phyloP scores from a whole-genome alignment of 768 basidiomycete species.

The Dacryopinax spathularia region DNA sequence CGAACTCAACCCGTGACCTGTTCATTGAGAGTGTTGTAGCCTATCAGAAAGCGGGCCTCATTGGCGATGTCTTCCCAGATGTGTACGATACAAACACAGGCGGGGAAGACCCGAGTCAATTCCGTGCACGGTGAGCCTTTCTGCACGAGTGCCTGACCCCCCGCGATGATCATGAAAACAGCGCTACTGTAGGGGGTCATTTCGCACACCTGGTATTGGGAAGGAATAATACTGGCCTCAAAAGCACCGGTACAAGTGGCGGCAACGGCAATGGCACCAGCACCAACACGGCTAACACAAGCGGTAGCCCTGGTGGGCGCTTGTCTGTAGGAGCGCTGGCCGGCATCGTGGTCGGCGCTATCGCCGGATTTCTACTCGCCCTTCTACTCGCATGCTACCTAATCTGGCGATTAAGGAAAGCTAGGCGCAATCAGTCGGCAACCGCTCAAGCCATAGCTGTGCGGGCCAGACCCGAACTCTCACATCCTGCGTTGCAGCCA shows the following conservation, averaged over 20 bases:
- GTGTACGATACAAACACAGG: neutral
- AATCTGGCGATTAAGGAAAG: neutral
- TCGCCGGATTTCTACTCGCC: neutral
- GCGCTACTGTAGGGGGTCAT: neutral
- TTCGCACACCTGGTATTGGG: neutral
- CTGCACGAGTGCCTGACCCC: neutral
- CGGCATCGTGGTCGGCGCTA: neutral
- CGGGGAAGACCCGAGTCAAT: neutral
- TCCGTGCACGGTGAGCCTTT: neutral
- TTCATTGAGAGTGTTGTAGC: constrained; percentile 26
- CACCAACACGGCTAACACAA: too few relatives aligned
- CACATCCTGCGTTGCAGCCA: too few relatives aligned
- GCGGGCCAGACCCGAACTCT: too few relatives aligned
- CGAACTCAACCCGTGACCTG: constrained; percentile 33
- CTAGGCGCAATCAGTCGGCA: too few relatives aligned
- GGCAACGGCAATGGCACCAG: neutral
- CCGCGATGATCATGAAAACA: neutral
- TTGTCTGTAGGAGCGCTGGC: neutral
- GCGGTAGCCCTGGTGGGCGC: too few relatives aligned
- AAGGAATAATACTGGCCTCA: too few relatives aligned
- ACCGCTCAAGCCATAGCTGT: neutral
- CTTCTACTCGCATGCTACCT: neutral
- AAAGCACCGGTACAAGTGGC: neutral
- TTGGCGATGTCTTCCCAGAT: neutral
- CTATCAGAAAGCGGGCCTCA: neutral